Percentiles rank a stretch among this genome's conserved stretches.
Evolutionary conservation across 768 basidiomycete genomes (phyloP).

Genomic region (Suillus variegatus): DNA sequence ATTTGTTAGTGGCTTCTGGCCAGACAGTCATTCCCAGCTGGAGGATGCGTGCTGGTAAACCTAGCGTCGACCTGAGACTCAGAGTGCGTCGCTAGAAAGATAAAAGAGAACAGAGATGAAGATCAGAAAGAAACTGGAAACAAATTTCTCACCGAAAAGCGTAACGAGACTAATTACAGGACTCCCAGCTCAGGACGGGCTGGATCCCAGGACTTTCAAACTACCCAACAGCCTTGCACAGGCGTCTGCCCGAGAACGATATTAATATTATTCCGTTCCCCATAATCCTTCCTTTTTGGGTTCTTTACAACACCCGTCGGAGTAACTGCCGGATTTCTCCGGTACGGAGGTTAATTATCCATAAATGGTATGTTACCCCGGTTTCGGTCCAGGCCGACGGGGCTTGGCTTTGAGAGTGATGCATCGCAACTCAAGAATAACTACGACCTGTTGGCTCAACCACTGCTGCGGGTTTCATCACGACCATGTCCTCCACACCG

Average conservation of each 20-base stretch:
- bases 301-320: conserved; percentile 5
- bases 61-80: background rate
- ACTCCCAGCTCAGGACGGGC: background rate
- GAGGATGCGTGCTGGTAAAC: background rate
- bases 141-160: background rate
- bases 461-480: background rate
- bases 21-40: background rate
- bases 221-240: conserved; percentile 7
- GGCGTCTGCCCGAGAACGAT: conserved; percentile 4
- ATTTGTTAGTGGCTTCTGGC: background rate
- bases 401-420: background rate
- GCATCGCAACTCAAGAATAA: conserved; percentile 18
- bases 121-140: background rate
- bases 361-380: conserved; percentile 13
- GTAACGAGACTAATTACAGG: background rate
- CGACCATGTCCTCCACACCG: conserved; percentile 33
- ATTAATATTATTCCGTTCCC: conserved; percentile 7
- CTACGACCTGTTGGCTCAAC: conserved; percentile 11
- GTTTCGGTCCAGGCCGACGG: background rate
- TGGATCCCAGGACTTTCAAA: conserved; percentile 6
- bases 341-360: conserved; percentile 8
- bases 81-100: background rate
- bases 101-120: background rate
- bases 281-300: conserved; percentile 4
- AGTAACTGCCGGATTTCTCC: background rate